A percentile compares a stretch with the other conserved stretches of the same genome.
phyloP scores from a whole-genome alignment of 1,139 yeast genomes.

The Arxiozyma heterogenica region DNA sequence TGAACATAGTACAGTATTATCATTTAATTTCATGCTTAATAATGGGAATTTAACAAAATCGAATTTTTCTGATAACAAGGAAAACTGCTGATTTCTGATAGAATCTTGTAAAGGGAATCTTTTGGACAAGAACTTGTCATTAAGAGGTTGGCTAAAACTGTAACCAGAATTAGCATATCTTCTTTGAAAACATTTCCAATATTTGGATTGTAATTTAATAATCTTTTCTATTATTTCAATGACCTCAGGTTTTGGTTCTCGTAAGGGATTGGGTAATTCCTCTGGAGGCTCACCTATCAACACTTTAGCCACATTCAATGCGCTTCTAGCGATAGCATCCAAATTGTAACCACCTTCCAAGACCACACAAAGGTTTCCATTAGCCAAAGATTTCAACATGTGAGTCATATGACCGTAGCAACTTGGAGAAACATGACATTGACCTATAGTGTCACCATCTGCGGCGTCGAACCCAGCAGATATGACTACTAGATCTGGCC shows the following conservation, averaged over 20 bases:
- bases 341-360: slow-evolving; percentile 95
- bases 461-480: slow-evolving; percentile 99
- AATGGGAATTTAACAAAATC: slow-evolving; percentile 66
- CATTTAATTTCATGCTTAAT: slow-evolving; percentile 44
- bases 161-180: slow-evolving; percentile 46
- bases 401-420: slow-evolving; percentile 97
- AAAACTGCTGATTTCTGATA: slow-evolving; percentile 61
- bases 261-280: slow-evolving; percentile 37
- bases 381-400: slow-evolving; percentile 75
- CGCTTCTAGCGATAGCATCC: slow-evolving; percentile 83
- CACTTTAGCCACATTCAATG: slow-evolving; percentile 85
- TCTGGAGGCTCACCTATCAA: slow-evolving; percentile 94
- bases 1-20: slow-evolving; percentile 68
- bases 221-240: slow-evolving; percentile 85
- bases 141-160: slow-evolving; percentile 19
- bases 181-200: slow-evolving; percentile 70
- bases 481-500: slow-evolving; percentile 86
- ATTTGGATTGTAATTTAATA: slow-evolving; percentile 66
- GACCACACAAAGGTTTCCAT: slow-evolving; percentile 80
- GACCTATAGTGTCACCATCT: slow-evolving; percentile 96
- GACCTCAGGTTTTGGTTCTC: slow-evolving; percentile 64
- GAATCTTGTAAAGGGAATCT: slow-evolving; percentile 55
- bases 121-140: slow-evolving; percentile 21
- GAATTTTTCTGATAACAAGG: slow-evolving; percentile 44
- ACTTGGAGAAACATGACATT: slow-evolving; percentile 89